Percentiles rank a stretch among this genome's conserved stretches.
These are phyloP conservation scores for Solanum bulbocastanum DNA, from an alignment of 257 asterid genomes.

Conservation along the genomic window DNA sequence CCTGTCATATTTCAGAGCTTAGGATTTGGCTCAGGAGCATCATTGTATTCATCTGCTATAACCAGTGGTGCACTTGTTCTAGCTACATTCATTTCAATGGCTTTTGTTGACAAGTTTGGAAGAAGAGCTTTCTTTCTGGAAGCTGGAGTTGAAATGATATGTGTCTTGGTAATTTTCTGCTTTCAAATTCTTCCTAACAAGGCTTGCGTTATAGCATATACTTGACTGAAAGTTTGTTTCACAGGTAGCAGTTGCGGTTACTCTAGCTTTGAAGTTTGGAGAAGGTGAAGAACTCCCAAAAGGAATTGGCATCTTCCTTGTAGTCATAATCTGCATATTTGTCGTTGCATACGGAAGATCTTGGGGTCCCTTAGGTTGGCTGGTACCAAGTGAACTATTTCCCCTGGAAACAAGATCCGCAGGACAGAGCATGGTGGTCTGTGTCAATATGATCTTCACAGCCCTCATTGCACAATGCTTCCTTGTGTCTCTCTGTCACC, in stretches of 20 bases:
- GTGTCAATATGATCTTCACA: slow-evolving; percentile 84
- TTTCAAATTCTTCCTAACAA: background rate
- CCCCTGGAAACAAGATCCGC: slow-evolving; percentile 86
- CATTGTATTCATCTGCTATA: slow-evolving; percentile 35
- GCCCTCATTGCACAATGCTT: slow-evolving; percentile 74
- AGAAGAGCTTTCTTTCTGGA: slow-evolving; percentile 49
- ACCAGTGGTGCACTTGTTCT: slow-evolving; percentile 32
- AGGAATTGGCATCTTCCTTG: slow-evolving; percentile 42
- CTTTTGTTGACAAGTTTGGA: slow-evolving; percentile 27
- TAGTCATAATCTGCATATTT: slow-evolving; percentile 49
- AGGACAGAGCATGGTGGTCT: slow-evolving; percentile 80
- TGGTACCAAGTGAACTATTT: slow-evolving; percentile 77
- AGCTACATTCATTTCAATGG: slow-evolving; percentile 36
- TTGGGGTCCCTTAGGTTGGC: slow-evolving; percentile 90
- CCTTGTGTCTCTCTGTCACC: slow-evolving; percentile 58
- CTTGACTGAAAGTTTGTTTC: background rate
- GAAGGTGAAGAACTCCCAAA: slow-evolving; percentile 43
- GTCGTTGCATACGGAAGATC: slow-evolving; percentile 70
- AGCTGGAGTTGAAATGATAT: slow-evolving; percentile 65
- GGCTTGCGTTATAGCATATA: background rate
- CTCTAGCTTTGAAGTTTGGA: slow-evolving; percentile 67
- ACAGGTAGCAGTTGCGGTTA: slow-evolving; percentile 61
- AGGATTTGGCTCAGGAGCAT: slow-evolving; percentile 33
- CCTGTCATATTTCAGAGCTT: slow-evolving; percentile 48
- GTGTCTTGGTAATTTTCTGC: slow-evolving; percentile 35